Evolutionary conservation across 2,329 filamentous ascomycete genomes (phyloP), one percentile per base, ranked within the genome.

Genomic region (Aspergillus caelatus): DNA sequence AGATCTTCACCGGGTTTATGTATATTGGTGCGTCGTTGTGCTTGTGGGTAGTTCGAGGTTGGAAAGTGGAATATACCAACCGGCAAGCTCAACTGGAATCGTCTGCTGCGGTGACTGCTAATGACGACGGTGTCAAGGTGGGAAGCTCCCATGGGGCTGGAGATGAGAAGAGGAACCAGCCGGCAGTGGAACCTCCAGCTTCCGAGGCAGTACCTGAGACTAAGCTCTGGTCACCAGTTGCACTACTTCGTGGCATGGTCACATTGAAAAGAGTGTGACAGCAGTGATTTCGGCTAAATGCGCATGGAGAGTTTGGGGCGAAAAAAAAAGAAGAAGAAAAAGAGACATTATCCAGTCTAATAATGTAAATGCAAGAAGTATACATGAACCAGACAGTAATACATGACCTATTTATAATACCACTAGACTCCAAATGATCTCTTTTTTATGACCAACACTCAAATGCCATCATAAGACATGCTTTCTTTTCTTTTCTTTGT

Each of bases 1-100:
- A 82, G 67, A 69, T 90, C 1, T 90, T 90, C 66, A 83, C 84
- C 0, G 88, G 86, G 1, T 78, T 86, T 63, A 85, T 89, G 80
- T 91, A 86, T 67, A 72, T 90, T 26, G 82, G 78, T 2, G 85
- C 84, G 16, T 84, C 84, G 19, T 21, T 82, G 10, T 86, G 81
- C 66, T 59, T 80, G 36, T 80, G 78, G 77, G 32, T 81, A 8
- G 75, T 79, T 9, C 53, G 68, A 43, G 76, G 74, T 4, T 80
- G 78, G 78, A 79, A 79, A 64, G 72, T 80, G n/a, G 73, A 73
- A 4, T 71, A 78, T 23, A 61, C 72, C n/a, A 64, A 61, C 41
- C 65, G 57, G 52, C 68, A 45, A 3, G 65, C 68, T 50, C 63
- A 60, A 43, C 62, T 61, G 60, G 58, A 62, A 14, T 61, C 62